These are phyloP conservation scores for Silene latifolia DNA, from an alignment of 148 eudicot species.

Conservation along the genomic window DNA sequence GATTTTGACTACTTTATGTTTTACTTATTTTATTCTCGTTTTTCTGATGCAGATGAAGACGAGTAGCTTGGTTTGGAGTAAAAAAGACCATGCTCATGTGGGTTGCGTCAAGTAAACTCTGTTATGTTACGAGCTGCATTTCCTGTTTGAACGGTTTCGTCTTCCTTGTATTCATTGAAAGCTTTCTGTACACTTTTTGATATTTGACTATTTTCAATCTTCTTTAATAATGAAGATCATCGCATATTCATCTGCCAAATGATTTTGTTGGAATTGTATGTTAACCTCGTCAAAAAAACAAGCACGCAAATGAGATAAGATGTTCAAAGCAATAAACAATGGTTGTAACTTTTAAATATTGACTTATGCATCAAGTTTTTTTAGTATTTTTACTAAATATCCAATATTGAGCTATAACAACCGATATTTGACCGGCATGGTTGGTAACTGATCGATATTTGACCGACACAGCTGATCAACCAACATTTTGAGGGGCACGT, in stretches of 20 bases:
- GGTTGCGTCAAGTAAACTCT: background rate
- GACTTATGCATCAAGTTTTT: background rate
- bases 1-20: no score
- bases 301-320: background rate
- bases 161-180: background rate
- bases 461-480: background rate
- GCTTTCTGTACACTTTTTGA: background rate
- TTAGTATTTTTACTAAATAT: background rate
- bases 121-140: background rate
- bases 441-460: background rate
- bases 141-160: background rate
- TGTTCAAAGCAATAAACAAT: background rate
- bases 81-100: background rate
- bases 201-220: background rate
- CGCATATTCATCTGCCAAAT: background rate
- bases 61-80: constrained; percentile 4
- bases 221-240: constrained; percentile 1
- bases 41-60: constrained; percentile 8
- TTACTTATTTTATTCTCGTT: constrained; percentile 6
- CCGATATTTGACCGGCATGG: background rate
- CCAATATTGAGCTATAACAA: no score
- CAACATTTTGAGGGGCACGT: background rate
- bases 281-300: no score
- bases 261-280: no score
- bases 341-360: no score